Evolutionary conservation across 106 monocot genomes (phyloP), one percentile per base, ranked within the genome.

Genomic region (Amphibolis antarctica): DNA sequence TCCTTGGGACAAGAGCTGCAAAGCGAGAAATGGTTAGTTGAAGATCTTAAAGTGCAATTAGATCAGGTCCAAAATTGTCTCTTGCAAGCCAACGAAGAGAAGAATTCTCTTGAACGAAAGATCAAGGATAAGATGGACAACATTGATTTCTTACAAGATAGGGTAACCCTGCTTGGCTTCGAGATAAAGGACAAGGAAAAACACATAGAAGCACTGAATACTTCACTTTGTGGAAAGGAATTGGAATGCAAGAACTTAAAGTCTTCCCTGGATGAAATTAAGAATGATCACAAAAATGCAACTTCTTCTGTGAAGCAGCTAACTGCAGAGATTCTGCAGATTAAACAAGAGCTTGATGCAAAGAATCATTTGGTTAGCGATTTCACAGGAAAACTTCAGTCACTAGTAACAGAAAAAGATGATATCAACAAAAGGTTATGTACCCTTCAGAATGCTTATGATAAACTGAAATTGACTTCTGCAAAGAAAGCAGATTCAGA

Each of bases 111-210:
- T 76, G 82, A 86, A 80, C 55, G 59, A 10, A 66, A 75, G 69
- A 49, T 82, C 28, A 72, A 70, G 62, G 82, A 90, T 65, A 80
- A 82, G 46, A 21, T 46, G 6, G 78, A 73, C 31, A 51, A 44
- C n/a, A 66, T 81, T 69, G 75, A 76, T 66, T 69, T 59, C 14
- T 67, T 91, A 54, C 74, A 81, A 53, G 84, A 91, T 59, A 82
- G 65, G 66, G 62, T 77, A 31, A 65, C 64, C 69, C 56, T 82
- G 28, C 76, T 91, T 59, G 64, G 69, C 10, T 46, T 65, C 15
- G 87, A 90, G 77, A 73, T 85, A 50, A 76, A 71, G 57, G 84
- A 87, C 29, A 90, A 87, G 80, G 84, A 80, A 55, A 73, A 74
- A 28, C 69, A 44, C 48, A 75, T 87, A 44, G 67, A 73, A 44